These are phyloP conservation scores for Pyrus betulifolia DNA, from an alignment of 306 rosid species.

Conservation along the genomic window DNA sequence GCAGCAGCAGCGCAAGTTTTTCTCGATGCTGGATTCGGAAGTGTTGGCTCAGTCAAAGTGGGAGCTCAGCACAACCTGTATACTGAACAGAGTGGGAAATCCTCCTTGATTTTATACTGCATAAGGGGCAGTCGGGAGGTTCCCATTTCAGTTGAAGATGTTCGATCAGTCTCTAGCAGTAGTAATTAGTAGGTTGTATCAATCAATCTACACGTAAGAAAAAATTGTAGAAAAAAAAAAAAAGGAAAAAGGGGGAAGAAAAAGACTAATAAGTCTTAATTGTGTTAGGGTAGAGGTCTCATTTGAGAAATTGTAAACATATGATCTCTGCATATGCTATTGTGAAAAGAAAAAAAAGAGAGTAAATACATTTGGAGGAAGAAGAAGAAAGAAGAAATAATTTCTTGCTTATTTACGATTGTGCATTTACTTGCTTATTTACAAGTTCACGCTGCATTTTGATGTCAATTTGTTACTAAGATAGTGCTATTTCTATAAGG, in stretches of 20 bases:
- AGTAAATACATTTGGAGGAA: constrained; percentile 13
- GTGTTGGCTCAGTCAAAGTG: constrained; percentile 77
- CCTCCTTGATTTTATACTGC: constrained; percentile 42
- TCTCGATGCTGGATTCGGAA: constrained; percentile 30
- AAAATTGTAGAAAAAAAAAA: constrained; percentile 29
- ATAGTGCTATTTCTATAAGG: too few species aligned
- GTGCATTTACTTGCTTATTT: too few species aligned
- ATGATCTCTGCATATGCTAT: constrained; percentile 57
- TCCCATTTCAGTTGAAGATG: constrained; percentile 30
- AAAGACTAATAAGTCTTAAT: constrained; percentile 13
- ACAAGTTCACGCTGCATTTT: too few species aligned
- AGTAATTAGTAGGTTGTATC: background rate
- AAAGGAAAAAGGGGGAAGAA: background rate
- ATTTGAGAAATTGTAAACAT: constrained; percentile 64
- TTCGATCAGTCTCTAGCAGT: constrained; percentile 12
- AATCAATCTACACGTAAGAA: background rate
- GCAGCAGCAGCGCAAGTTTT: constrained; percentile 26
- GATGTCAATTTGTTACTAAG: too few species aligned
- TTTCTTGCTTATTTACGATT: background rate
- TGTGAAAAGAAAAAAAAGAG: constrained; percentile 24
- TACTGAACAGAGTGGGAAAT: constrained; percentile 11
- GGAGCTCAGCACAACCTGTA: constrained; percentile 47
- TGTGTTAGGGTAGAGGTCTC: constrained; percentile 54
- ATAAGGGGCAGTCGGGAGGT: constrained; percentile 49
- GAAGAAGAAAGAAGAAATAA: constrained; percentile 4